Conservation (phyloP, 2,329 filamentous ascomycete genomes). For the Curvularia spicifera region DNA sequence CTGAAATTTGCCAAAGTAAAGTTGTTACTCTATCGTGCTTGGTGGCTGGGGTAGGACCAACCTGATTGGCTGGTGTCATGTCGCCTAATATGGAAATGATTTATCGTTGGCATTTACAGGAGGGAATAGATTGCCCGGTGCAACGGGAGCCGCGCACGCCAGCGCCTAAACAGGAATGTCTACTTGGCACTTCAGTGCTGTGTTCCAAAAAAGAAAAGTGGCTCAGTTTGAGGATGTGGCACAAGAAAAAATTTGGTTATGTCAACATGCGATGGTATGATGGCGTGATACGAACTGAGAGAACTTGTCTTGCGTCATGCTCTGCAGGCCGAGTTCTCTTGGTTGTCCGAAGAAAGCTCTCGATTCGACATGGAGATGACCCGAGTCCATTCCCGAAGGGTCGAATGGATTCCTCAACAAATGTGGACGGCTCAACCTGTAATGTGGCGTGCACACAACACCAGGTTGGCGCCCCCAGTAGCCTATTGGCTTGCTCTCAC, state of each 20-base stretch:
- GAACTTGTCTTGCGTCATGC: constrained; percentile 16
- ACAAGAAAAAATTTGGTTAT: not conserved
- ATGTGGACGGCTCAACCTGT: constrained; percentile 6
- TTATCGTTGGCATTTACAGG: constrained; percentile 15
- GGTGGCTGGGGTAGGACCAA: not conserved
- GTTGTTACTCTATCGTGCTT: constrained; percentile 31
- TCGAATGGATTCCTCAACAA: constrained; percentile 13
- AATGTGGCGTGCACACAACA: constrained; percentile 17
- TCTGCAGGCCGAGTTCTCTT: constrained; percentile 10
- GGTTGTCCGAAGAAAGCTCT: not conserved
- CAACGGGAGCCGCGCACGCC: constrained; percentile 1
- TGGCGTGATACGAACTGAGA: constrained; percentile 3
- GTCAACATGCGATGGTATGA: not conserved
- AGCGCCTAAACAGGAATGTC: constrained; percentile 3
- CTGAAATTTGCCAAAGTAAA: constrained; percentile 16
- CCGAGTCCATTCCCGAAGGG: constrained; percentile 1
- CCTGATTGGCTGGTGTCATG: constrained; percentile 28
- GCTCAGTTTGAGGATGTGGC: not conserved
- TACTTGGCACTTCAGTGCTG: not conserved
- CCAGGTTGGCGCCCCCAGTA: constrained; percentile 9
- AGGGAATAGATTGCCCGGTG: constrained; percentile 21
- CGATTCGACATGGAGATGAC: constrained; percentile 10
- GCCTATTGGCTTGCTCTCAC: constrained; percentile 10
- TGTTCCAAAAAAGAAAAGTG: not conserved
- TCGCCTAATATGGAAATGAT: constrained; percentile 33